Conservation (phyloP, 306 rosid species). For the Coriaria nepalensis region DNA sequence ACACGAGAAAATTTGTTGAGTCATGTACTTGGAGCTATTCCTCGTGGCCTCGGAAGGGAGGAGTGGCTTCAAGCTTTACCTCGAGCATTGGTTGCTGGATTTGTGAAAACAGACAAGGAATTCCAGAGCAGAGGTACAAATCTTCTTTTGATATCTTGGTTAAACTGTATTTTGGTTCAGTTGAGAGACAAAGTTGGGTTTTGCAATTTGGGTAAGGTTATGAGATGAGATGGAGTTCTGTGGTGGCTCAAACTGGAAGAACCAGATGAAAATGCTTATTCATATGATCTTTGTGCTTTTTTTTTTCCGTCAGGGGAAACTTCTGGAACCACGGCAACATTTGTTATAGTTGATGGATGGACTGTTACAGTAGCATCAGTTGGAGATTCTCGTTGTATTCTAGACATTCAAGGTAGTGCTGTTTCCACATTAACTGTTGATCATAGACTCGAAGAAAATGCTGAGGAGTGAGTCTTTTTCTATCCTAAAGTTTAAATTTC, state of each 20-base stretch:
- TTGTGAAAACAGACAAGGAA: constrained; percentile 94
- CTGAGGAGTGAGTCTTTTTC: constrained; percentile 51
- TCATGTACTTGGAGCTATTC: constrained; percentile 81
- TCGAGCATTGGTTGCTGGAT: constrained; percentile 90
- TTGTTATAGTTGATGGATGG: constrained; percentile 93
- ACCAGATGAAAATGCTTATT: too few species aligned
- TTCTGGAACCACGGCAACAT: constrained; percentile 92
- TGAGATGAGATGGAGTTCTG: too few species aligned
- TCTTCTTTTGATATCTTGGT: too few species aligned
- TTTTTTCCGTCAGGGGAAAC: constrained; percentile 60
- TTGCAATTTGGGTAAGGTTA: too few species aligned
- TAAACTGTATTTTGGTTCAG: too few species aligned
- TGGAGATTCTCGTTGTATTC: constrained; percentile 92
- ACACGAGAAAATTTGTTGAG: constrained; percentile 70
- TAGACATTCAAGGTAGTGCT: constrained; percentile 82
- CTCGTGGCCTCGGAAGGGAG: constrained; percentile 73
- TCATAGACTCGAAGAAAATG: constrained; percentile 91
- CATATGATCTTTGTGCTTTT: constrained; percentile 14
- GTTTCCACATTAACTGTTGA: constrained; percentile 77
- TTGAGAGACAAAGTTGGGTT: too few species aligned
- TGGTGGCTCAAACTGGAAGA: too few species aligned
- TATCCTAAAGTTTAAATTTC: not conserved
- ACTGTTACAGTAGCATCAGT: constrained; percentile 97
- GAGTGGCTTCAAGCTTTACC: constrained; percentile 98
- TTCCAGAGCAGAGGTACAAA: constrained; percentile 63